phyloP scores from a whole-genome alignment of 1,284 basidiomycete species.

The Pascua sp. region DNA sequence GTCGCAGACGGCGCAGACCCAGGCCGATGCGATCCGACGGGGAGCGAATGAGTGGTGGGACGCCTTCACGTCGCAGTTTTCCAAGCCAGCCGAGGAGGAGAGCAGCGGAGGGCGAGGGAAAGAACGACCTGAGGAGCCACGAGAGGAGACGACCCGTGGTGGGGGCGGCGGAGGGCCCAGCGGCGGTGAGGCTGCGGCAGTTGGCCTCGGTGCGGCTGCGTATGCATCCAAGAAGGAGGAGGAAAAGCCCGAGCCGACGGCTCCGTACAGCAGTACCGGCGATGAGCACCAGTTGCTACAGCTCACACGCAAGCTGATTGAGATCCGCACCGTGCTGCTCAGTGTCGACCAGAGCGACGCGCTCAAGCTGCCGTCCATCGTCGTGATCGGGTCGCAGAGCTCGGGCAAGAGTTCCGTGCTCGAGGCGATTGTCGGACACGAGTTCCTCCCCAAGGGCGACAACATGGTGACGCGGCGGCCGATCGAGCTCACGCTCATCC shows the following conservation, averaged over 20 bases:
- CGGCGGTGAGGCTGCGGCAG: slow-evolving; percentile 17
- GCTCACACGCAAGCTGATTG: slow-evolving; percentile 91
- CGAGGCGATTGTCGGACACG: slow-evolving; percentile 95
- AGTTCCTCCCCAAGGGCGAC: slow-evolving; percentile 95
- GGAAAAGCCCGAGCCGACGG: slow-evolving; percentile 4
- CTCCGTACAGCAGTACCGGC: slow-evolving; percentile 2
- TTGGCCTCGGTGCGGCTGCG: slow-evolving; percentile 12
- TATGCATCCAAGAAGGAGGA: slow-evolving; percentile 9
- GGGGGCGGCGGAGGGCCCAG: slow-evolving; percentile 13
- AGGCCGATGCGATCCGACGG: slow-evolving; percentile 28
- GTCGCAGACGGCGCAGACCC: slow-evolving; percentile 23
- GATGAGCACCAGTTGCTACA: slow-evolving; percentile 64
- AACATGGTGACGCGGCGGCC: slow-evolving; percentile 99
- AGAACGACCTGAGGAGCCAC: not conserved
- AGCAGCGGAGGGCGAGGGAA: not conserved
- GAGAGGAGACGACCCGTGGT: slow-evolving; percentile 31
- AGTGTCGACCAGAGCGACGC: slow-evolving; percentile 93
- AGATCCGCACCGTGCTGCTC: slow-evolving; percentile 88
- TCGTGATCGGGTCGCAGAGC: slow-evolving; percentile 97
- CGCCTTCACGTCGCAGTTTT: slow-evolving; percentile 34
- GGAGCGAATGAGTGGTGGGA: slow-evolving; percentile 43
- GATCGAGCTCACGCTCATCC: slow-evolving; percentile 94
- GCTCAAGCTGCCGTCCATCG: slow-evolving; percentile 91
- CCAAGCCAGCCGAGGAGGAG: not conserved
- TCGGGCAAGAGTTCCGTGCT: slow-evolving; percentile 96